A percentile compares a stretch with the other conserved stretches of the same genome.
These are phyloP conservation scores for Sungouiozyma intestinalis DNA, from an alignment of 805 yeast species.

Conservation along the genomic window DNA sequence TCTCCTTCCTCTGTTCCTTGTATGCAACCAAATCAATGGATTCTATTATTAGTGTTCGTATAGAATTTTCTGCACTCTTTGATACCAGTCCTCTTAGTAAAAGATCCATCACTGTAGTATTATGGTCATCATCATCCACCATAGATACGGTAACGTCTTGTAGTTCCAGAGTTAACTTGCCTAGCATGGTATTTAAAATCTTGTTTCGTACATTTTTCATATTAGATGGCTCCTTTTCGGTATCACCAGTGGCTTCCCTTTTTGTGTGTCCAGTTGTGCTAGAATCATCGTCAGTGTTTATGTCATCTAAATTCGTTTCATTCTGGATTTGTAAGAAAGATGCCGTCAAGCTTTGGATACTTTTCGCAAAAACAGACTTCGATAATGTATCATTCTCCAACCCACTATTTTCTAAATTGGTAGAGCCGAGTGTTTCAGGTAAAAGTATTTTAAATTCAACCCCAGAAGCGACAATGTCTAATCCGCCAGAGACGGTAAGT, in stretches of 20 bases:
- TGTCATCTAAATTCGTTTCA: constrained; percentile 4
- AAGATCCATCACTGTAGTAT: constrained; percentile 18
- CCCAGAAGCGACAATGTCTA: constrained; percentile 47
- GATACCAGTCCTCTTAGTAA: constrained; percentile 22
- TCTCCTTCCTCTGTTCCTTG: neutral
- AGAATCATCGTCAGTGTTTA: neutral
- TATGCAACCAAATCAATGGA: neutral
- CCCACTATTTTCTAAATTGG: no score
- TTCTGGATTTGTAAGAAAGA: constrained; percentile 32
- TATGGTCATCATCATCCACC: constrained; percentile 32
- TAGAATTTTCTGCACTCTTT: constrained; percentile 2
- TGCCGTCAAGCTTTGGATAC: constrained; percentile 65
- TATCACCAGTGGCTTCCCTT: neutral
- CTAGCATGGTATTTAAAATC: constrained; percentile 58
- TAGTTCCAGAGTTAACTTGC: constrained; percentile 46
- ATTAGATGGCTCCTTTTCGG: neutral
- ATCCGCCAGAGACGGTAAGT: constrained; percentile 63
- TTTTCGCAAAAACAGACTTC: constrained; percentile 50
- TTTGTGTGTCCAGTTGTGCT: neutral
- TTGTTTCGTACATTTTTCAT: constrained; percentile 47
- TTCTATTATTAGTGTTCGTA: constrained; percentile 3
- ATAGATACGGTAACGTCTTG: constrained; percentile 38
- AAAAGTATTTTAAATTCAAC: constrained; percentile 31
- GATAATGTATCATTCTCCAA: neutral
- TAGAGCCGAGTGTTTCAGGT: constrained; percentile 7